Base-by-base conservation (phyloP, 768 basidiomycete genomes). In the Agaricus sinodeliciosus region DNA sequence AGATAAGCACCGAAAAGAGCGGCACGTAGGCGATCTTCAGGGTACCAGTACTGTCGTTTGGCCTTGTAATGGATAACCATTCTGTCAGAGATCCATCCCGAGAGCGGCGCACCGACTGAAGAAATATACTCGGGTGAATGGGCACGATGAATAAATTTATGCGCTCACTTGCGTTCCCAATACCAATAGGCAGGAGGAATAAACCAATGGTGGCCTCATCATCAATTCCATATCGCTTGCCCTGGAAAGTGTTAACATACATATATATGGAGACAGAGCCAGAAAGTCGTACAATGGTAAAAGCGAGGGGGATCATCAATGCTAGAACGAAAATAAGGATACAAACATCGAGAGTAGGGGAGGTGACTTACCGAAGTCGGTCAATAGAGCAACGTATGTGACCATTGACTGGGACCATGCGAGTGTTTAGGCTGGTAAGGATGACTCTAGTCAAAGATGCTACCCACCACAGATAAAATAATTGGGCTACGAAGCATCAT, bases 21-120 rank as follows among this genome's bases (percentile, higher is more conserved):
- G 1, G 73, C 82, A 1, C 80, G 73, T 22, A 87, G 71, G 5
- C 85, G 78, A 57, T 85, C 87, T 63, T 89, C 85, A 0, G 85
- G 85, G 41, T 79, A 75, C 83, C 81, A 86, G 2, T 68, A 56
- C 1, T 82, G 82, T 0, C 73, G 72, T 4, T 67, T 60, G 41
- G 69, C 65, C 16, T 76, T 74, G 65, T 77, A 81, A 39, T 60
- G 61, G 12, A 74, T 67, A 11, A 89, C 69, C 0, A 75, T 66
- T 19, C 57, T 54, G 62, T 88, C 87, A 0, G 87, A 86, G 0
- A 85, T 54, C 18, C 69, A 69, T 0, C 86, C 85, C 0, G 81
- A 73, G 3, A 84, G 57, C 1, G 80, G 78, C 1, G 84, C 79
- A 2, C 85, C 84, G 37, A 79, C 83, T 86, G 16, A 9, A 15